A percentile compares a stretch with the other conserved stretches of the same genome.
These are phyloP conservation scores for Coniosporium apollinis DNA, from an alignment of 495 filamentous ascomycete genomes.

Conservation along the genomic window DNA sequence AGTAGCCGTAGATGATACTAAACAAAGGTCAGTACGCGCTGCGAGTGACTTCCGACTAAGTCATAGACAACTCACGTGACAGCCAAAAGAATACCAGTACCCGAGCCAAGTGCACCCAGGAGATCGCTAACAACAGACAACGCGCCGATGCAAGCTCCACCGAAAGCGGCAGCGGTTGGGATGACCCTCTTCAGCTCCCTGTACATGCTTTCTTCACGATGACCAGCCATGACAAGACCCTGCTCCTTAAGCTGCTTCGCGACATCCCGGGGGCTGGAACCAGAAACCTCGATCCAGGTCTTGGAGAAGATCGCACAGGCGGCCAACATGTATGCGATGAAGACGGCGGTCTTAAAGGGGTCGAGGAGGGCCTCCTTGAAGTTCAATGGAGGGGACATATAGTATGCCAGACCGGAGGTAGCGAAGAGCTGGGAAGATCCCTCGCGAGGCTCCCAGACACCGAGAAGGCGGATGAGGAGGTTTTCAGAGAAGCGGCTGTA, in stretches of 20 bases:
- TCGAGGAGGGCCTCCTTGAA: conserved; percentile 92
- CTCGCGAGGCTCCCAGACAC: conserved; percentile 96
- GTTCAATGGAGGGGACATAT: conserved; percentile 97
- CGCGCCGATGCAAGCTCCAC: conserved; percentile 97
- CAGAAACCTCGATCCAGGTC: conserved; percentile 99
- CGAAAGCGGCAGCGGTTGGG: conserved; percentile 93
- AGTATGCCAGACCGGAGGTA: conserved; percentile 85
- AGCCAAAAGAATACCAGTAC: conserved; percentile 93
- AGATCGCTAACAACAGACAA: conserved; percentile 91
- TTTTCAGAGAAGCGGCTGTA: conserved; percentile 98
- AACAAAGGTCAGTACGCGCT: background rate
- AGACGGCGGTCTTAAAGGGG: conserved; percentile 90
- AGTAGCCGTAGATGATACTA: conserved; percentile 97
- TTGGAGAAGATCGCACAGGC: conserved; percentile 98
- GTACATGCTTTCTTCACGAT: conserved; percentile 99
- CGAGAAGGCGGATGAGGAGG: conserved; percentile 86
- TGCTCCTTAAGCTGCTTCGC: conserved; percentile 99
- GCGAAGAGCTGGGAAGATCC: conserved; percentile 92
- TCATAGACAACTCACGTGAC: conserved; percentile 65
- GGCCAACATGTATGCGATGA: conserved; percentile 90
- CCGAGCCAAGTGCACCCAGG: conserved; percentile 86
- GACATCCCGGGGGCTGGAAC: conserved; percentile 91
- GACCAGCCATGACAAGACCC: conserved; percentile 97
- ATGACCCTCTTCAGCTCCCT: conserved; percentile 99
- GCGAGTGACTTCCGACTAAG: background rate